Base-by-base conservation (phyloP, 2,329 filamentous ascomycete species). In the Zasmidium angulare region DNA sequence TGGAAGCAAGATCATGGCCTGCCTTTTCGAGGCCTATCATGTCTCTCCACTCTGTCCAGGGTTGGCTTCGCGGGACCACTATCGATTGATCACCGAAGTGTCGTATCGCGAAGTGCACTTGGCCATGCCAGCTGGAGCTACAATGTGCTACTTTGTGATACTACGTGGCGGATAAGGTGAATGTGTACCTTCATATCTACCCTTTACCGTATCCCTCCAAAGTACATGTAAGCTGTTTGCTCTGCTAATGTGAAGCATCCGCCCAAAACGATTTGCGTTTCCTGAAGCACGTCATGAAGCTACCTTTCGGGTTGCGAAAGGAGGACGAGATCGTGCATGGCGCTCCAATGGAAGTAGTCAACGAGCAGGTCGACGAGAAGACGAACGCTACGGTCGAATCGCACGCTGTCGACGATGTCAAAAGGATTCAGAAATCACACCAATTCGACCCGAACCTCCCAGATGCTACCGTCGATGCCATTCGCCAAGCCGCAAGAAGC, bases 401-500 rank as follows among this genome's bases (percentile, higher is more conserved):
- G 20, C 58, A 60, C 29, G 62, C 58, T n/a, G 10, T 66, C 10
- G 48, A 53, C n/a, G 62, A 64, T 17, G 58, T 59, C 21, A 51
- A 50, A 21, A 46, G 22, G 4, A 47, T 66, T 14, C 51, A 63
- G 50, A 61, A 54, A 50, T 43, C 56, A 6, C 62, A 66, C 21
- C 61, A 61, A 24, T 57, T 61, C 47, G 63, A 66, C 36, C 63
- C 62, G 12, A 64, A 66, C 24, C 62, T 66, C 17, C 55, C 59
- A 3, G 59, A 62, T 22, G 62, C 64, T 43, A 58, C 58, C 17
- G 53, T 66, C 6, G 53, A 64, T 19, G 53, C 57, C 11, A 50
- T 66, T 1, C 40, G 52, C 20, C 59, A 62, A 47, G 59, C 62
- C n/a, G 58, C 62, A 11, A 62, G 57, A 29, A 43, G 52, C 26